These are phyloP conservation scores for Phylloporus rhodoxanthus DNA, from an alignment of 768 basidiomycete genomes.

Conservation along the genomic window DNA sequence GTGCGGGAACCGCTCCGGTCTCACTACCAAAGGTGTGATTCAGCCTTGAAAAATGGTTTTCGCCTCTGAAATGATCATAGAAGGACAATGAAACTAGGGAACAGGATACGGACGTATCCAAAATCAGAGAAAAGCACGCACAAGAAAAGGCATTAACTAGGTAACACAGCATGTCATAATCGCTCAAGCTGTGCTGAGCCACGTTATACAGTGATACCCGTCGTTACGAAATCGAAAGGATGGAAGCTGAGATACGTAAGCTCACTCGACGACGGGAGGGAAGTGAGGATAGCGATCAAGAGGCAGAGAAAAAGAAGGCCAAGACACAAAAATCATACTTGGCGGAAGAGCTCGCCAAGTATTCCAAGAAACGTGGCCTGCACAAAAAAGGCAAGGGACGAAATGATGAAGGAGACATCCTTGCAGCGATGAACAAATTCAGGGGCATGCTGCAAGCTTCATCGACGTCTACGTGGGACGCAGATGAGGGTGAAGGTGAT, in stretches of 20 bases:
- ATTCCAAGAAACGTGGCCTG: conserved; percentile 58
- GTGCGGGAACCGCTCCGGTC: background rate
- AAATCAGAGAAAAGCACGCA: conserved; percentile 71
- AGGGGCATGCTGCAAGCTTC: conserved; percentile 55
- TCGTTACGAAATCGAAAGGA: conserved; percentile 72
- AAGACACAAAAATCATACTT: conserved; percentile 60
- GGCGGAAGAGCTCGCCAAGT: conserved; percentile 78
- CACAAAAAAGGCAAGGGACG: conserved; percentile 52
- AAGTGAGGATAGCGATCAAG: conserved; percentile 61
- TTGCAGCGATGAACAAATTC: conserved; percentile 66
- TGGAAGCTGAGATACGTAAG: conserved; percentile 84
- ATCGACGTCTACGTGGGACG: conserved; percentile 31
- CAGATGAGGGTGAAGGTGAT: conserved; percentile 16
- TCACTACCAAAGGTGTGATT: conserved; percentile 18
- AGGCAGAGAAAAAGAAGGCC: conserved; percentile 49
- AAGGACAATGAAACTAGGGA: conserved; percentile 17
- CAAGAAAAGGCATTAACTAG: conserved; percentile 59
- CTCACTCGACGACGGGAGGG: conserved; percentile 57
- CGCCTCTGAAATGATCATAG: background rate
- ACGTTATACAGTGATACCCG: conserved; percentile 46
- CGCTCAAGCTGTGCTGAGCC: background rate
- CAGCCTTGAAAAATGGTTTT: background rate
- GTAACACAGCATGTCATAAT: conserved; percentile 31
- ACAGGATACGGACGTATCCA: conserved; percentile 48
- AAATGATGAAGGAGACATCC: conserved; percentile 67